phyloP scores from a whole-genome alignment of 352 stramenopile species.

The Pythium sukuiense region DNA sequence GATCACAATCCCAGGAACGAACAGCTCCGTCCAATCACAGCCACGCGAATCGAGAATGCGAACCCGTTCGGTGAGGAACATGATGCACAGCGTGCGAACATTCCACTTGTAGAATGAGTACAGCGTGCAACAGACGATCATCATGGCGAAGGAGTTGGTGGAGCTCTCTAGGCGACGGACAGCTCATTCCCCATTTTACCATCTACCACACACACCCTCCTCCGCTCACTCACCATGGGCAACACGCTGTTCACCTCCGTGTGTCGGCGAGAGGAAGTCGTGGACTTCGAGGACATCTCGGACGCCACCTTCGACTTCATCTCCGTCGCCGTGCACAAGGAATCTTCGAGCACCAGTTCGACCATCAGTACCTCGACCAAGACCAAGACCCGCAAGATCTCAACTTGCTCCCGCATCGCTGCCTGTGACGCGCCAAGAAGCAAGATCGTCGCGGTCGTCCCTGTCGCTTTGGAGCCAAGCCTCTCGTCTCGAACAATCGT shows the following conservation, averaged over 20 bases:
- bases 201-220: neutral
- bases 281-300: conserved; percentile 38
- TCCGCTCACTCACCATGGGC: conserved; percentile 23
- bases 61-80: neutral
- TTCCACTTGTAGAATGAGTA: neutral
- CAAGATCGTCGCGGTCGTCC: conserved; percentile 33
- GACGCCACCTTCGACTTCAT: conserved; percentile 41
- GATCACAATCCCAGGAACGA: neutral
- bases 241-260: conserved; percentile 34
- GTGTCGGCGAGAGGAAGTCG: conserved; percentile 25
- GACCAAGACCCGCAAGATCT: conserved; percentile 11
- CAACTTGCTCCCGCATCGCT: neutral
- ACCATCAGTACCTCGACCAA: conserved; percentile 8
- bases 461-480: conserved; percentile 24
- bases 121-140: neutral
- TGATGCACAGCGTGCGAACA: neutral
- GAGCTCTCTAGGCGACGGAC: neutral
- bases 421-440: neutral
- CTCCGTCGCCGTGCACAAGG: conserved; percentile 30
- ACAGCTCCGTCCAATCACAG: neutral
- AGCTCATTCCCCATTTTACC: conserved; percentile 33
- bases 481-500: conserved; percentile 20
- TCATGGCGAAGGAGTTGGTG: neutral
- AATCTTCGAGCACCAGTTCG: conserved; percentile 4
- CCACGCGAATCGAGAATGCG: neutral